Base-by-base conservation (phyloP, 2,329 filamentous ascomycete species). In the Arthrobotrys iridis region DNA sequence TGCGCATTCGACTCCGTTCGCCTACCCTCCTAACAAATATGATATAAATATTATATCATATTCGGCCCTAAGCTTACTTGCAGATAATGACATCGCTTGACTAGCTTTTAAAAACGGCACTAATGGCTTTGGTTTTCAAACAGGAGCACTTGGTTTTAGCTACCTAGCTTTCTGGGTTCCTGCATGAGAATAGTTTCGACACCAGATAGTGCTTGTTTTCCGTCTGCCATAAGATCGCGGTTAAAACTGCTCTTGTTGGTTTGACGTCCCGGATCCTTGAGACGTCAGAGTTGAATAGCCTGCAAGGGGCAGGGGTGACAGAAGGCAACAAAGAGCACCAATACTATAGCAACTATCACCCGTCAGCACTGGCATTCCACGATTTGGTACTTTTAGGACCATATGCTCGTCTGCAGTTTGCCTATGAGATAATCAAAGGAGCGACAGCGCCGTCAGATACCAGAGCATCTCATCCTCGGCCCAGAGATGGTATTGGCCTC, bases 271-370 rank as follows among this genome's bases (percentile, higher is more conserved):
- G n/a, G n/a, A n/a, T n/a, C n/a, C n/a, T n/a, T n/a, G n/a, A n/a
- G n/a, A n/a, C n/a, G n/a, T 20, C 28, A 52, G 28, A 35, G 37
- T 55, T 30, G 50, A n/a, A 28, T 37, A 55, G 24, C 15, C 15
- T 37, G 50, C 50, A 55, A 18, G 30, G 50, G 8, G 18, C 50
- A 37, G 50, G 50, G 50, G 50, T 37, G 50, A 15, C 18, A n/a
- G 50, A 35, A 35, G 28, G 50, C 50, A 55, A 28, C 48, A 22
- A 55, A 55, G n/a, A n/a, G 15, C 37, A 13, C 50, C 24, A 30
- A 55, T 55, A 55, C 28, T 55, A 30, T 28, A 55, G 28, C 50
- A 55, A 55, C 24, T 55, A 35, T 55, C 50, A 55, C 30, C 50
- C 37, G 50, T 55, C 50, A 15, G 18, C 30, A n/a, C 37, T 24